A percentile compares a stretch with the other conserved stretches of the same genome.
Conservation (phyloP, 805 yeast genomes). For the Metschnikowia sp. region DNA sequence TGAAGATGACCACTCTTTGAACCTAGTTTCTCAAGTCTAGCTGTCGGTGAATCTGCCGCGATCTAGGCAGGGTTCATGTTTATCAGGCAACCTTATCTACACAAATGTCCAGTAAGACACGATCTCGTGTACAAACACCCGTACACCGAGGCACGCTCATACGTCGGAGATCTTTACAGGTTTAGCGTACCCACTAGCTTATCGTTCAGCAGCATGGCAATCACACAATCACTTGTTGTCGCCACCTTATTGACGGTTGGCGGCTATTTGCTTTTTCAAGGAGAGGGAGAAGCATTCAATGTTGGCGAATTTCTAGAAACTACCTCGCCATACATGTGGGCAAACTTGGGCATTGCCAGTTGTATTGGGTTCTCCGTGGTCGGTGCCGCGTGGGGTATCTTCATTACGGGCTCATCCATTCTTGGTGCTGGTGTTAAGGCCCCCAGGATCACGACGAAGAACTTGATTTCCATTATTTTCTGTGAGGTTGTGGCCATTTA, state of each 20-base stretch:
- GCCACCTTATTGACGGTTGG: constrained; percentile 39
- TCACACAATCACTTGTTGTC: constrained; percentile 25
- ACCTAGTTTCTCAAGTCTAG: no score
- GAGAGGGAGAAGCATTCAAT: constrained; percentile 88
- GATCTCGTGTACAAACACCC: no score
- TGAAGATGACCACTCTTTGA: no score
- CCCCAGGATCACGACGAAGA: constrained; percentile 96
- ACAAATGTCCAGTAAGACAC: no score
- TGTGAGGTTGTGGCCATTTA: constrained; percentile 99
- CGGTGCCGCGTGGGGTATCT: constrained; percentile 99
- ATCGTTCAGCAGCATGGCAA: constrained; percentile 14
- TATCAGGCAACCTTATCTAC: no score
- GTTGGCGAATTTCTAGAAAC: constrained; percentile 82
- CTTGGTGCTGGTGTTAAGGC: constrained; percentile 98
- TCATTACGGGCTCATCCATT: constrained; percentile 90
- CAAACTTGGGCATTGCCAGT: constrained; percentile 78
- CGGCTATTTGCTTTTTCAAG: constrained; percentile 77
- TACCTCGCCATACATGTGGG: constrained; percentile 97
- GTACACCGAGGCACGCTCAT: constrained; percentile 2
- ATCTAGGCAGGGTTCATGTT: no score
- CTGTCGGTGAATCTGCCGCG: no score
- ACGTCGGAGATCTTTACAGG: background rate
- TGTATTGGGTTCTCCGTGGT: constrained; percentile 94
- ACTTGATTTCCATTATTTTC: constrained; percentile 92
- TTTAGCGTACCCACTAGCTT: background rate